Evolutionary conservation across 2,329 filamentous ascomycete species (phyloP).

Genomic region (Colletotrichum acutatum): DNA sequence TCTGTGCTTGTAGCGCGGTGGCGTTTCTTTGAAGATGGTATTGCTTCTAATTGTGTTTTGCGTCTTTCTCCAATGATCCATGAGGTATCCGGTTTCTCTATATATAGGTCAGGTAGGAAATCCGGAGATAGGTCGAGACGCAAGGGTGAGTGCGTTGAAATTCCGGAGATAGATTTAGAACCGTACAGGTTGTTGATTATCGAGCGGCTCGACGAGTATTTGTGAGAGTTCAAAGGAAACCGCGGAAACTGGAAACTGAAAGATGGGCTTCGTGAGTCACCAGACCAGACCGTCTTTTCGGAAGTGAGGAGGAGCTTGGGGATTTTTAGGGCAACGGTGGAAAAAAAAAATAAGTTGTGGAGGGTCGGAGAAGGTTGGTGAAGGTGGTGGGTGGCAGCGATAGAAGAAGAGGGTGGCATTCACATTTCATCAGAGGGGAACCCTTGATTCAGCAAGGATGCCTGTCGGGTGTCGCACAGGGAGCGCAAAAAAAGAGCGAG

Average conservation of each 20-base stretch:
- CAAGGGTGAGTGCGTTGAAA: neutral
- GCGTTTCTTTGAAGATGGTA: constrained; percentile 5
- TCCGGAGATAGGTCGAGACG: neutral
- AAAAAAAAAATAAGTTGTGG: constrained; percentile 23
- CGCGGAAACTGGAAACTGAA: neutral
- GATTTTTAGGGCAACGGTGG: constrained; percentile 26
- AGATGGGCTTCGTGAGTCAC: neutral
- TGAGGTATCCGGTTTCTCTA: neutral
- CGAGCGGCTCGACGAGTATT: neutral
- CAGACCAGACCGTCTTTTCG: constrained; percentile 8
- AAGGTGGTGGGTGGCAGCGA: constrained; percentile 23
- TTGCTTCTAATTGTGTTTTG: constrained; percentile 6
- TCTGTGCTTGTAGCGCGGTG: constrained; percentile 9
- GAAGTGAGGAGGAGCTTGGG: constrained; percentile 22
- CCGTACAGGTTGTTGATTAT: too few relatives aligned
- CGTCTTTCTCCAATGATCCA: constrained; percentile 10
- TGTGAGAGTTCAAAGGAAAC: neutral
- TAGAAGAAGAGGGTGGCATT: constrained; percentile 22
- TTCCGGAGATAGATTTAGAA: too few relatives aligned
- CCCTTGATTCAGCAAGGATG: constrained; percentile 19
- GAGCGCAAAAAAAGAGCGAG: constrained; percentile 1
- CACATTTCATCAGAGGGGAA: constrained; percentile 7
- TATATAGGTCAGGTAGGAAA: neutral
- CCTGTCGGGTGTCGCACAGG: constrained; percentile 1
- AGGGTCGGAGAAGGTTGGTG: constrained; percentile 3